Percentiles rank a stretch among this genome's conserved stretches.
These are phyloP conservation scores for Urochloa ruziziensis DNA, from an alignment of 176 grass and related monocot genomes.

Conservation along the genomic window DNA sequence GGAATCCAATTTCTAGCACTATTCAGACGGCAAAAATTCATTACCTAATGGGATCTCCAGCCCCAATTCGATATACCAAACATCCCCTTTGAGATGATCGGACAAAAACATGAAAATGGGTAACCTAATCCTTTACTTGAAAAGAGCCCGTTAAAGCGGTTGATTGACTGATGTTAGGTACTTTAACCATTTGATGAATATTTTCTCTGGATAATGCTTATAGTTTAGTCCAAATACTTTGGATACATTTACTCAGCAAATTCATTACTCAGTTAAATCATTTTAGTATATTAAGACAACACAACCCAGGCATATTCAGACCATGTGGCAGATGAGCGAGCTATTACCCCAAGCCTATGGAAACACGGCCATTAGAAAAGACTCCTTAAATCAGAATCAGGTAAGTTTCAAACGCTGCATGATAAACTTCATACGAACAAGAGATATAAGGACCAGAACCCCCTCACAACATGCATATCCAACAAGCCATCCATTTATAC, in stretches of 20 bases:
- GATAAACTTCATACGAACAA: background rate
- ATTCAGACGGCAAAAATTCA: background rate
- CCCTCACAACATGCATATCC: background rate
- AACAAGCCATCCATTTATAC: background rate
- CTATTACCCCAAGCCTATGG: background rate
- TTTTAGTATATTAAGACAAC: background rate
- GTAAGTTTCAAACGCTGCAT: background rate
- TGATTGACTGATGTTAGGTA: background rate
- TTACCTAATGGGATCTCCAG: background rate
- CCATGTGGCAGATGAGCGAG: background rate
- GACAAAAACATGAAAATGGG: background rate
- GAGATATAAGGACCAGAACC: background rate
- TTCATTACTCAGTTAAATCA: background rate
- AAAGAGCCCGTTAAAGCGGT: background rate
- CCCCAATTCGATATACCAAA: background rate
- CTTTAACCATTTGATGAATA: conserved; percentile 1
- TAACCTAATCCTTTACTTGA: background rate
- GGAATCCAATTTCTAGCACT: background rate
- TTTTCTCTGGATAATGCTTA: background rate
- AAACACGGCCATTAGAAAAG: background rate
- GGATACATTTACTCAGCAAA: conserved; percentile 1
- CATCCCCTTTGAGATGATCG: background rate
- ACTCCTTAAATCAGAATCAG: conserved; percentile 2
- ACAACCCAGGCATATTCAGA: background rate
- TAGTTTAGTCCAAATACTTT: background rate